Evolutionary conservation across 1,284 basidiomycete genomes (phyloP).

Genomic region (Coniferiporia sulphurascens): DNA sequence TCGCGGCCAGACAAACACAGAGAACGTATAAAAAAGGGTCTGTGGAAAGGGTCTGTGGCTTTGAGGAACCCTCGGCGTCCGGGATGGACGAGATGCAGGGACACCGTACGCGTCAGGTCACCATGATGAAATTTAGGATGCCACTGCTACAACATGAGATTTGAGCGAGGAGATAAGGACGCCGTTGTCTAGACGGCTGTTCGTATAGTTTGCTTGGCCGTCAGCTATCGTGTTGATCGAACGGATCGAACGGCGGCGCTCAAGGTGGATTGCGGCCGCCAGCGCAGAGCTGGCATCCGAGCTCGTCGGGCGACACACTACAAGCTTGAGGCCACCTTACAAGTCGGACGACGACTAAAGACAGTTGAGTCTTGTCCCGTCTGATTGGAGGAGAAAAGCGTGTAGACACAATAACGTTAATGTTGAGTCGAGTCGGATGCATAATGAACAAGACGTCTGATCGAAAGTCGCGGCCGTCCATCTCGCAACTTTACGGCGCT

Average conservation of each 20-base stretch:
- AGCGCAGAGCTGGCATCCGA: not conserved
- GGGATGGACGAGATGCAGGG: not conserved
- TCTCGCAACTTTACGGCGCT: no score
- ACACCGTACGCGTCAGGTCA: not conserved
- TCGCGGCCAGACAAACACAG: no score
- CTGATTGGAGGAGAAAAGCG: no score
- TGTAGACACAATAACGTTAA: no score
- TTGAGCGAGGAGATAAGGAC: not conserved
- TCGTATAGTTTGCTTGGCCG: not conserved
- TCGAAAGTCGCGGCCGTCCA: no score
- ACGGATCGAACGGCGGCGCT: not conserved
- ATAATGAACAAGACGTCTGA: no score
- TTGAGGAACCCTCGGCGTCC: not conserved
- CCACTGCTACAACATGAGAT: not conserved
- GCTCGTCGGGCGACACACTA: not conserved
- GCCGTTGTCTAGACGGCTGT: not conserved
- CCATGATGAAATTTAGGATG: not conserved
- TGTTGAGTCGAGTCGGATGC: no score
- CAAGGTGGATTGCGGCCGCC: not conserved
- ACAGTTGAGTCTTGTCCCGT: no score
- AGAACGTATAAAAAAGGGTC: no score
- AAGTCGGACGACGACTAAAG: no score
- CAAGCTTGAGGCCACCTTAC: no score
- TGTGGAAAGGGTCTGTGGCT: not conserved
- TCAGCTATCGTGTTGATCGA: not conserved